Percentiles rank a stretch among this genome's conserved stretches.
phyloP scores from a whole-genome alignment of 1,284 basidiomycete genomes.

The Cutaneotrichosporon arboriforme region DNA sequence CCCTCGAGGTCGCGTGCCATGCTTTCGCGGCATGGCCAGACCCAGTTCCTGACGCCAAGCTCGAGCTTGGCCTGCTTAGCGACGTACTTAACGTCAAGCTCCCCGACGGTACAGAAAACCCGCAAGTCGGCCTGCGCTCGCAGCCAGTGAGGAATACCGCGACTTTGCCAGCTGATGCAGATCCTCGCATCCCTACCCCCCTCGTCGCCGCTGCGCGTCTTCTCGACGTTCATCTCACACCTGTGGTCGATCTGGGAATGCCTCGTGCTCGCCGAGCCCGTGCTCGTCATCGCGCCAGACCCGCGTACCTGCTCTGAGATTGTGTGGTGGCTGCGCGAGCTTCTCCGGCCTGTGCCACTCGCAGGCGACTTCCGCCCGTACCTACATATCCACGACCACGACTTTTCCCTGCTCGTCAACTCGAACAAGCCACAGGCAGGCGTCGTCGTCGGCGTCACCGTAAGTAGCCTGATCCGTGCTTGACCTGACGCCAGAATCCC shows the following conservation, averaged over 20 bases:
- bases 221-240: conserved; percentile 68
- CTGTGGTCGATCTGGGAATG: conserved; percentile 96
- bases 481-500: conserved; percentile 58
- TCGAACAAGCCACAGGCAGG: conserved; percentile 78
- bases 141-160: background rate
- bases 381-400: conserved; percentile 90
- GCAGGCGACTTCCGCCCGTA: conserved; percentile 85
- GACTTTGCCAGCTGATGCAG: conserved; percentile 57
- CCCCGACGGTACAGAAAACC: conserved; percentile 63
- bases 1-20: conserved; percentile 78
- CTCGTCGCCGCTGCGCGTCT: conserved; percentile 63
- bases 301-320: conserved; percentile 70
- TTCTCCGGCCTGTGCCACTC: conserved; percentile 82
- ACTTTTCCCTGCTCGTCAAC: conserved; percentile 70
- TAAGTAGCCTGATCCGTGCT: conserved; percentile 13
- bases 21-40: conserved; percentile 77
- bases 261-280: conserved; percentile 76
- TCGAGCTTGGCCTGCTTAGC: conserved; percentile 76
- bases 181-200: conserved; percentile 72
- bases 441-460: conserved; percentile 77
- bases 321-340: conserved; percentile 83
- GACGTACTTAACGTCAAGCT: conserved; percentile 66
- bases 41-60: conserved; percentile 57
- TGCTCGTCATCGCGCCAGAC: conserved; percentile 77
- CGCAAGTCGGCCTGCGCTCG: conserved; percentile 52